Evolutionary conservation across 345 rosid species (phyloP), one percentile per base, ranked within the genome.

Genomic region (Euphorbia peplus): DNA sequence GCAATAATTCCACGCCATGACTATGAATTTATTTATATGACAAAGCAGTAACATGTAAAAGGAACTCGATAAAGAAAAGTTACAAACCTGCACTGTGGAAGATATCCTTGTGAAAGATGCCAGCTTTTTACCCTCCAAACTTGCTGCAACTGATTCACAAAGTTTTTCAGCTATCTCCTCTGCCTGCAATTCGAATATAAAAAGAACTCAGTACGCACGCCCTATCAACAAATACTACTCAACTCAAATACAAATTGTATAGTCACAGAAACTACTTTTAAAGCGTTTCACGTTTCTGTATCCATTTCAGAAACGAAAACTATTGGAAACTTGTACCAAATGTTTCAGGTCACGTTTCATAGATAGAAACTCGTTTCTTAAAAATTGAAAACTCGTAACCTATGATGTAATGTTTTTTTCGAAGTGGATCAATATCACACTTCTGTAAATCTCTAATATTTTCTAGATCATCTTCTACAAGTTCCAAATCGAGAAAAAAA

Each of bases 81-180:
- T 21, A 80, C 77, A 54, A 71, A 86, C 99, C 99, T 90, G 96
- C 72, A 95, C 99, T 26, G 96, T 92, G 25, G 97, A 91, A 62
- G 97, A 90, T 70, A 95, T 82, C 86, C 99, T 92, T 19, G 99
- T 95, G 78, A 95, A 95, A 24, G 99, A 95, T 72, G 86, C 93
- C 83, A 82, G 75, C 84, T 88, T 95, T 90, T 92, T 95, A 52
- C 99, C 98, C 83, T 83, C 99, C 72, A 95, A 97, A 82, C 98
- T 92, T 8, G 89, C 89, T 57, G 92, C 89, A 61, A 92, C 98
- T 19, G 99, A 95, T 78, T 95, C 99, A 82, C 97, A 92, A 47
- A 95, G 98, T 84, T 90, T 95, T 81, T 83, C 99, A 22, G 98
- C 98, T 68, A 95, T 95, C 90, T 88, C 97, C 84, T 88, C 99